A percentile compares a stretch with the other conserved stretches of the same genome.
Evolutionary conservation across 345 rosid species (phyloP).

Genomic region (Lepidium didymum): DNA sequence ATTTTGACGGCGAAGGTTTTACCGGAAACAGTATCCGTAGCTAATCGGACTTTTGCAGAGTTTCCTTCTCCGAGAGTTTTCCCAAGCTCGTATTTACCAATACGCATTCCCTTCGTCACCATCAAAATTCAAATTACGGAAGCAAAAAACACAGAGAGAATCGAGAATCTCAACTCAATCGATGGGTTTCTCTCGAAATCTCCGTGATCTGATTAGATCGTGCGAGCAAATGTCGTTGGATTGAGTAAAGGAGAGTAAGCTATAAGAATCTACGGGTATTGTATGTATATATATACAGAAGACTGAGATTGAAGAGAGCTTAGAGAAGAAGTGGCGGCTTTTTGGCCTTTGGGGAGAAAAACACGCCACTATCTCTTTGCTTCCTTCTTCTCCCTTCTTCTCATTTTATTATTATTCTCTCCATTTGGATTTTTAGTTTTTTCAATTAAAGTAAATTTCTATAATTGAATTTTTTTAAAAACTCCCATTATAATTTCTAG

Average conservation of each 20-base stretch:
- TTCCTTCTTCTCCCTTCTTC: neutral
- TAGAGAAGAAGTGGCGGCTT: neutral
- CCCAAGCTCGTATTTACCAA: conserved; percentile 85
- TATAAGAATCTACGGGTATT: neutral
- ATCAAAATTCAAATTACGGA: conserved; percentile 4
- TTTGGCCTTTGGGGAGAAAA: neutral
- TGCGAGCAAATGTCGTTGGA: neutral
- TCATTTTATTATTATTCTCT: neutral
- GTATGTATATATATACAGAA: neutral
- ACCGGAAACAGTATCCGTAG: conserved; percentile 51
- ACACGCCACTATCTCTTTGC: conserved; percentile 12
- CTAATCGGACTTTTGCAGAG: conserved; percentile 75
- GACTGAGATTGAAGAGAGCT: neutral
- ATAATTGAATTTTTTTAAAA: too few relatives aligned
- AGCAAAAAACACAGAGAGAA: neutral
- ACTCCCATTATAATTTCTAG: neutral
- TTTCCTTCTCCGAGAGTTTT: conserved; percentile 85
- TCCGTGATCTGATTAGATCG: neutral
- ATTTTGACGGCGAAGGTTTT: conserved; percentile 69
- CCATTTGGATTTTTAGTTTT: neutral
- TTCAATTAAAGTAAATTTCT: neutral
- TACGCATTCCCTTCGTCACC: conserved; percentile 47
- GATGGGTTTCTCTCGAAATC: neutral
- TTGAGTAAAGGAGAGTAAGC: neutral
- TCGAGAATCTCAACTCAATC: neutral